phyloP scores from a whole-genome alignment of 1,139 yeast genomes.

The Pichia sp. region DNA sequence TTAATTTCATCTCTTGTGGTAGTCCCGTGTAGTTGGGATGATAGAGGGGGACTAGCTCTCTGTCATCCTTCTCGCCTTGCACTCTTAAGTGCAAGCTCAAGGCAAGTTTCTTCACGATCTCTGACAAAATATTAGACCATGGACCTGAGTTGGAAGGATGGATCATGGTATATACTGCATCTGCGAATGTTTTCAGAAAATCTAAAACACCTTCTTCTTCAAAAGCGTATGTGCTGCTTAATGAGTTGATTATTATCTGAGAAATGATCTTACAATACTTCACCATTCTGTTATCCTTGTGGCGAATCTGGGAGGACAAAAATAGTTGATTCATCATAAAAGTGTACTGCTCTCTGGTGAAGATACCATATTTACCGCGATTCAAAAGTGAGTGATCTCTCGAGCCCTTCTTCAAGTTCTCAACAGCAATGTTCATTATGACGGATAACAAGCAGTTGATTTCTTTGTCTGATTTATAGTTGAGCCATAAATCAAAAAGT shows the following conservation, averaged over 20 bases:
- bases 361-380: conserved; percentile 50
- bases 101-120: conserved; percentile 49
- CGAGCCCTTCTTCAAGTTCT: conserved; percentile 33
- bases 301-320: conserved; percentile 30
- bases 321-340: conserved; percentile 48
- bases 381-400: conserved; percentile 27
- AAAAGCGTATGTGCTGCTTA: conserved; percentile 43
- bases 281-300: conserved; percentile 18
- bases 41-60: conserved; percentile 21
- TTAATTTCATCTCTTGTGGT: conserved; percentile 40
- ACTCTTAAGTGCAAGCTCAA: conserved; percentile 54
- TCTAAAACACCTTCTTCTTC: conserved; percentile 44
- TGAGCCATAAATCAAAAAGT: conserved; percentile 71
- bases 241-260: conserved; percentile 56
- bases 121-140: conserved; percentile 73
- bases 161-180: conserved; percentile 73
- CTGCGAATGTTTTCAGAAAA: conserved; percentile 47
- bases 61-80: conserved; percentile 38
- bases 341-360: conserved; percentile 57
- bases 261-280: conserved; percentile 38
- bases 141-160: conserved; percentile 89
- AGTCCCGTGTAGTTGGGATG: conserved; percentile 38
- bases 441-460: conserved; percentile 65
- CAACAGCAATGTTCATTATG: conserved; percentile 55
- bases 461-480: conserved; percentile 48